Evolutionary conservation across 345 rosid genomes (phyloP), one percentile per base, ranked within the genome.

Genomic region (Pistacia atlantica): DNA sequence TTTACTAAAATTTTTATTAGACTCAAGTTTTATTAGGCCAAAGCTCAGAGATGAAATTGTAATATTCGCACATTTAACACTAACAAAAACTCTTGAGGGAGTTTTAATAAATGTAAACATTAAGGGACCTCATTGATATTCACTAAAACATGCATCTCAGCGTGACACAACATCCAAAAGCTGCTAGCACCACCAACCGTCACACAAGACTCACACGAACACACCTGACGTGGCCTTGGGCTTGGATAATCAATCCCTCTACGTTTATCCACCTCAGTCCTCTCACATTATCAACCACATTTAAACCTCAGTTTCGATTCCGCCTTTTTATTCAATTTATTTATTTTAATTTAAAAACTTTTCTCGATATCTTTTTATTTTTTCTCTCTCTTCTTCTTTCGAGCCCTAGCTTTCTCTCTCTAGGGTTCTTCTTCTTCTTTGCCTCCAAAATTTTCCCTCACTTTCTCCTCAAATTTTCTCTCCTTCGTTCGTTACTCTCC

Each of bases 321-420:
- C 75, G 73, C 22, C 7, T 13, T 10, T 64, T 14, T 11, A 52
- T 4, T 16, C 11, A 4, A 54, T 54, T 54, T 54, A 13, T 45
- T 8, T 38, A 12, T 46, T 42, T 17, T 2, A 54, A 4, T 17
- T 58, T 55, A 7, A 12, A 5, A 20, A 11, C 0, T 12, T 25
- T 7, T 33, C 18, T 35, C 1, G 3, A 51, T 10, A 11, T 22
- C 2, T 1, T 13, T 7, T 9, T 5, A 1, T 52, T 18, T 20
- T 11, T 11, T 56, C 8, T 4, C 4, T 35, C 46, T 58, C 71
- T 11, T 64, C 75, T 37, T 13, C n/a, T n/a, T 22, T 42, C 63
- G 51, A 55, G 72, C 73, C 68, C 74, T 61, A 68, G 60, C 72
- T 35, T 56, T 78, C 68, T 55, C 68, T 42, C 65, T 76, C 83